Base-by-base conservation (phyloP, 768 basidiomycete genomes). In the Boletus sp. region DNA sequence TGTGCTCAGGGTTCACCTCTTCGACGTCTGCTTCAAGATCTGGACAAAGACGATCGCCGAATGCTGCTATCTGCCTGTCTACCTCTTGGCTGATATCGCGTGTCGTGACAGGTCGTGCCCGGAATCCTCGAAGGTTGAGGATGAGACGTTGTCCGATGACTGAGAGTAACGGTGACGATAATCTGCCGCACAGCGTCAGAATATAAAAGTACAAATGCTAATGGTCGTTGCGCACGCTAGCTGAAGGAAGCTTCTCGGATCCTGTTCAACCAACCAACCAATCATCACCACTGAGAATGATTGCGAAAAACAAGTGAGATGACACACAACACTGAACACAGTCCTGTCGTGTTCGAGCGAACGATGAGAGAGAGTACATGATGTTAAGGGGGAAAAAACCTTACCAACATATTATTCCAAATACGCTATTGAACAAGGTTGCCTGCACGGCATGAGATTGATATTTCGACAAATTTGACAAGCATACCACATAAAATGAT, bases 91-190 rank as follows among this genome's bases (percentile, higher is more conserved):
- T 64, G 9, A 67, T 17, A 35, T 61, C 57, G 15, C 39, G 33
- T 4, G 33, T 57, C 1, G 45, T 37, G 2, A 50, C 41, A 2
- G 30, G 20, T 28, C 30, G 63, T 14, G 28, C 47, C n/a, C 45
- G 33, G n/a, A 50, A 44, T 47, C 48, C 51, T 11, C 57, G 55
- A 24, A 67, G 58, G 41, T 64, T 67, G 30, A 67, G 52, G 18
- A 67, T 50, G 11, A 59, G 56, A 5, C 60, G 66, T 47, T 67
- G 66, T 18, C 66, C 66, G 1, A 47, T n/a, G 7, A 62, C 20
- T 0, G 63, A 57, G n/a, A 67, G 55, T 0, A 65, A 11, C 2
- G 61, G 64, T 7, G 24, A 45, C 5, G 66, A 30, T 17, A 67
- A 8, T 11, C 66, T 67, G 56, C 18, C 12, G 15, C 20, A 37